These are phyloP conservation scores for Orbilia ellipsospora DNA, from an alignment of 2,329 filamentous ascomycete genomes.

Conservation along the genomic window DNA sequence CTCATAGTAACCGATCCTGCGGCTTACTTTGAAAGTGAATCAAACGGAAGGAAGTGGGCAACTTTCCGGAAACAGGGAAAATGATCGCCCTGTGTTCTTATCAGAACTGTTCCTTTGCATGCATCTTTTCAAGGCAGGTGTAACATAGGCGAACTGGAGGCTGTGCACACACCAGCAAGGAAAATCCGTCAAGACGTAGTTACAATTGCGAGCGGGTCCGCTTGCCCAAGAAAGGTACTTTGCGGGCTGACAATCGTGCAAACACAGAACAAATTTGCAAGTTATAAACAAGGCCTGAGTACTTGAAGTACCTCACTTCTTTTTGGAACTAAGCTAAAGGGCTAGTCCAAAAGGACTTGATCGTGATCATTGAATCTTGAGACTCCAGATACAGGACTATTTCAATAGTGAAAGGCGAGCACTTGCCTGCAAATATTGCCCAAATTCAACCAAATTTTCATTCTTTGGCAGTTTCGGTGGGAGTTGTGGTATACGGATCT, in stretches of 20 bases:
- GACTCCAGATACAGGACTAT: constrained; percentile 35
- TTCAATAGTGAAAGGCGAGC: constrained; percentile 24
- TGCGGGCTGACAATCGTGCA: constrained; percentile 37
- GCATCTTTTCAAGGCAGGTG: constrained; percentile 48
- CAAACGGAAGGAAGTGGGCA: constrained; percentile 43
- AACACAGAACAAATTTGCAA: constrained; percentile 19
- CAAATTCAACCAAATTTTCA: constrained; percentile 4
- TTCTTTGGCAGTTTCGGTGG: not conserved
- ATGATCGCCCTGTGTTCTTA: constrained; percentile 45
- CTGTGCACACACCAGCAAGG: constrained; percentile 47
- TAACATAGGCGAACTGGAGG: constrained; percentile 42
- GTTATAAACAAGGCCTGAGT: constrained; percentile 20
- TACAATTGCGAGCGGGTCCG: constrained; percentile 52
- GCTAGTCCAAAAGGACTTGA: constrained; percentile 6
- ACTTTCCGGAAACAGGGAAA: constrained; percentile 52
- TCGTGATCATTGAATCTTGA: constrained; percentile 15
- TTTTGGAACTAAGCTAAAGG: no score
- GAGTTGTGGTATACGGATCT: constrained; percentile 23
- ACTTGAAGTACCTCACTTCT: no score
- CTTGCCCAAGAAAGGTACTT: constrained; percentile 33
- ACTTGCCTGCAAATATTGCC: constrained; percentile 33
- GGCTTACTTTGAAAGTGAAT: constrained; percentile 36
- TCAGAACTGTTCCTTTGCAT: constrained; percentile 32
- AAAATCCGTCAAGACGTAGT: constrained; percentile 10
- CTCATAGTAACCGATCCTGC: constrained; percentile 38